Conservation (phyloP, 2,329 filamentous ascomycete species). For the Arthroderma sp. region DNA sequence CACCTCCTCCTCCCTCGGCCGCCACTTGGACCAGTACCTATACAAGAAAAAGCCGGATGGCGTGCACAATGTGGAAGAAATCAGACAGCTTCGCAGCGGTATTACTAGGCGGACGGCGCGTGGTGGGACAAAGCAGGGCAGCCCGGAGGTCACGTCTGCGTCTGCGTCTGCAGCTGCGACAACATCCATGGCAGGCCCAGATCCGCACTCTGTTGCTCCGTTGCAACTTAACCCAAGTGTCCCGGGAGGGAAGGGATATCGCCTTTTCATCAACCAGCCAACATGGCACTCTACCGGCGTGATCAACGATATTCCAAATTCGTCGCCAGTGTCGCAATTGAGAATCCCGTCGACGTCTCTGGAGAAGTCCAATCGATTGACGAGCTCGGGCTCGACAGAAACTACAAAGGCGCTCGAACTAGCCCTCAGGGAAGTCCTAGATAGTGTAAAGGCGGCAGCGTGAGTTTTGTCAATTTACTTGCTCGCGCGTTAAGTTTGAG, state of each 20-base stretch:
- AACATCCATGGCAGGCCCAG: constrained; percentile 19
- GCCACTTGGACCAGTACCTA: constrained; percentile 88
- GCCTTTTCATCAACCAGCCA: constrained; percentile 47
- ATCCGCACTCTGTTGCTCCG: constrained; percentile 23
- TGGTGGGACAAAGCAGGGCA: constrained; percentile 49
- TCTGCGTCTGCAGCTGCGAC: background rate
- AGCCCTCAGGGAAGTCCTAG: constrained; percentile 69
- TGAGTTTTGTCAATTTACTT: constrained; percentile 35
- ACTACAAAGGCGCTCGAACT: constrained; percentile 74
- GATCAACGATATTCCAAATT: constrained; percentile 56
- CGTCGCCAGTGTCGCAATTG: constrained; percentile 20
- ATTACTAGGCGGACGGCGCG: constrained; percentile 80
- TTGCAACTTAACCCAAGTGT: constrained; percentile 24
- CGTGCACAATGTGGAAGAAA: constrained; percentile 80
- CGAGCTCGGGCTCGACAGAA: constrained; percentile 45
- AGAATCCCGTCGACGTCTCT: constrained; percentile 10
- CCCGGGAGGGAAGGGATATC: constrained; percentile 26
- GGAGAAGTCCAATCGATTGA: constrained; percentile 7
- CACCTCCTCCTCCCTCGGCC: constrained; percentile 83
- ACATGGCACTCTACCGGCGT: constrained; percentile 68
- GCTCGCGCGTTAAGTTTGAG: constrained; percentile 4
- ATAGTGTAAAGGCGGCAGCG: constrained; percentile 73
- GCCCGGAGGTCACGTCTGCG: constrained; percentile 40
- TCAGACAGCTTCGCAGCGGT: constrained; percentile 65
- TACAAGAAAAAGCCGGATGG: constrained; percentile 91